These are phyloP conservation scores for Fusarium pininemorale DNA, from an alignment of 2,329 filamentous ascomycete genomes.

Conservation along the genomic window DNA sequence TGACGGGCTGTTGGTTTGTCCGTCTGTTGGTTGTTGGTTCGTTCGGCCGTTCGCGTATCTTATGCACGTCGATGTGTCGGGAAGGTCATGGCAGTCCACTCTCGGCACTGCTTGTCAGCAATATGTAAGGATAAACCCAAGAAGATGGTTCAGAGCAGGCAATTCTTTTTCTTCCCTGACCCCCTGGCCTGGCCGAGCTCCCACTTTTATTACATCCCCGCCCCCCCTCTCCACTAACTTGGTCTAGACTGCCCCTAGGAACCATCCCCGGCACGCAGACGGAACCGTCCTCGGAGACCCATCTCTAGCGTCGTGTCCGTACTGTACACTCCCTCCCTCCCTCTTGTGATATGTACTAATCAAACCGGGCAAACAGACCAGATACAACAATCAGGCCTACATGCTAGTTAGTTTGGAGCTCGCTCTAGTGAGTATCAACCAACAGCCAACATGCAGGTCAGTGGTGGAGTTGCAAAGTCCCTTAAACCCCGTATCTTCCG, in stretches of 20 bases:
- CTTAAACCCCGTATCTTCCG: not conserved
- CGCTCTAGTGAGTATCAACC: not conserved
- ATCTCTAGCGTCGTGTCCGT: not conserved
- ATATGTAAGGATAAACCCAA: slow-evolving; percentile 1
- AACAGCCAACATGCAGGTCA: not conserved
- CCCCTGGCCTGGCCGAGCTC: not conserved
- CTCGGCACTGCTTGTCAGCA: not conserved
- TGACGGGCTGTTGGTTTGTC: not conserved
- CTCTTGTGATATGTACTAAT: not conserved
- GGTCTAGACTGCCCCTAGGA: slow-evolving; percentile 5
- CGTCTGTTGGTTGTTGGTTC: not conserved
- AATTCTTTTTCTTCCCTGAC: not conserved
- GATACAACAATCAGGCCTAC: not conserved
- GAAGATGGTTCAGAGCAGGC: not conserved
- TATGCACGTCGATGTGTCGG: not conserved
- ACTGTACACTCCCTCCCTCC: not conserved
- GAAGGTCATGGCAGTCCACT: not conserved
- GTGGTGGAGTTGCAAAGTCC: not conserved
- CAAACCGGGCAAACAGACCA: not conserved
- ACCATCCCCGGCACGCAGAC: not conserved
- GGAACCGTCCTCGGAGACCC: not conserved
- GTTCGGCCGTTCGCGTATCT: not conserved
- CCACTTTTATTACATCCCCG: slow-evolving; percentile 6
- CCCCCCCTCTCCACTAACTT: not conserved
- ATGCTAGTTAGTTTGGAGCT: not conserved